phyloP scores from a whole-genome alignment of 352 stramenopile genomes.

The Pythium folliculosum region DNA sequence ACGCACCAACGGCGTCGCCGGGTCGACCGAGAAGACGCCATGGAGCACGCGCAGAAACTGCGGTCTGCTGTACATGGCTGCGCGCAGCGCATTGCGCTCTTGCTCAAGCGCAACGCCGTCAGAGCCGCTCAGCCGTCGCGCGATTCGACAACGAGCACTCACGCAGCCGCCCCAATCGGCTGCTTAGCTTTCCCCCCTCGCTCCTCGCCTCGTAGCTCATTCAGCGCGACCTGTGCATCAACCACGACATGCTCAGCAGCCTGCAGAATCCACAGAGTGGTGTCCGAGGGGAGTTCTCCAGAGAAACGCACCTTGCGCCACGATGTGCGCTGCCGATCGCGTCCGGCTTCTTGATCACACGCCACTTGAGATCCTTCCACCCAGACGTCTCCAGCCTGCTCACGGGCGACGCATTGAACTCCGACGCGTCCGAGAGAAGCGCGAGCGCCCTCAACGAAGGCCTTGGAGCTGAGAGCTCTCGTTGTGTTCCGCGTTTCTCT shows the following conservation, averaged over 20 bases:
- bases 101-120: slow-evolving; percentile 7
- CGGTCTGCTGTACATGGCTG: slow-evolving; percentile 9
- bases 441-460: no score
- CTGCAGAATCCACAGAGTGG: not conserved
- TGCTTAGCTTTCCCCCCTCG: not conserved
- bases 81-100: slow-evolving; percentile 13
- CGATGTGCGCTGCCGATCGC: not conserved
- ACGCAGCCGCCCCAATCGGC: slow-evolving; percentile 2
- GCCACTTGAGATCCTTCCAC: no score
- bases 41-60: slow-evolving; percentile 13
- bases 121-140: slow-evolving; percentile 1
- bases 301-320: slow-evolving; percentile 6
- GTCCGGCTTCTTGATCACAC: not conserved
- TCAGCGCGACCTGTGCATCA: not conserved
- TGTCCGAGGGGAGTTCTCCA: not conserved
- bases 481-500: no score
- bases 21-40: not conserved
- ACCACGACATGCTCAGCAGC: not conserved
- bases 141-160: not conserved
- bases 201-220: not conserved
- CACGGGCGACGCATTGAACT: not conserved
- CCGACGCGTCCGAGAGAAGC: not conserved
- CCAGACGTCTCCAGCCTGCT: not conserved
- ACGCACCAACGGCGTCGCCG: not conserved
- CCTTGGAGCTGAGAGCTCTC: no score